phyloP scores from a whole-genome alignment of 208 protist genomes.

The Trypanosoma boissoni region DNA sequence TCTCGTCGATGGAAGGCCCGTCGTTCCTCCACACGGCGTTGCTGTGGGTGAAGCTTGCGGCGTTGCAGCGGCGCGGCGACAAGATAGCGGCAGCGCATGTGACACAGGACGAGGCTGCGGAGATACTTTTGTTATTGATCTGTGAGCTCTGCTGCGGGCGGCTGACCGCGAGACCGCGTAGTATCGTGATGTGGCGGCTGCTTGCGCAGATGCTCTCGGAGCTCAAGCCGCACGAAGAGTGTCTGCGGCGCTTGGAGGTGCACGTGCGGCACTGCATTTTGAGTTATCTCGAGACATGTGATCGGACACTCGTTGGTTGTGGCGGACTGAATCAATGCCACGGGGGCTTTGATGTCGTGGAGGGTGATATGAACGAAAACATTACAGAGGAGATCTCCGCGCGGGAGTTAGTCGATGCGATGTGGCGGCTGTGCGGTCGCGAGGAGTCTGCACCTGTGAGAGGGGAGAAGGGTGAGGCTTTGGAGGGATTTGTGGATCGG shows the following conservation, averaged over 20 bases:
- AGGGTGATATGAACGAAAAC: conserved; percentile 17
- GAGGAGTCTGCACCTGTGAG: background rate
- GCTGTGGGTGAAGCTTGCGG: conserved; percentile 17
- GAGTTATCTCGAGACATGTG: conserved; percentile 38
- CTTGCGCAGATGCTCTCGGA: conserved; percentile 24
- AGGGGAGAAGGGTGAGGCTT: background rate
- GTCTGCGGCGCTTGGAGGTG: conserved; percentile 12
- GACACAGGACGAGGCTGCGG: conserved; percentile 21
- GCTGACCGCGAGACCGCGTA: conserved; percentile 25
- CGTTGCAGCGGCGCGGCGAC: background rate
- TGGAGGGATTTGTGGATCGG: conserved; percentile 20
- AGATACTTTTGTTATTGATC: conserved; percentile 45
- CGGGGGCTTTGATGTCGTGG: conserved; percentile 7
- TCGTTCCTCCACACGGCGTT: conserved; percentile 16
- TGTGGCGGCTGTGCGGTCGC: conserved; percentile 10
- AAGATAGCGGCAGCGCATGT: background rate
- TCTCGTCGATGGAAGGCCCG: conserved; percentile 5
- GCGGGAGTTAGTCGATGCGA: background rate
- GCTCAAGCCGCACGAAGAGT: background rate
- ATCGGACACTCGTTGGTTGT: conserved; percentile 29
- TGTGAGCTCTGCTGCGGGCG: conserved; percentile 39
- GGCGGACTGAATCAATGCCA: conserved; percentile 19
- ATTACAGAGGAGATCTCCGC: background rate
- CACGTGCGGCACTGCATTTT: conserved; percentile 31
- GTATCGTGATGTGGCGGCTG: conserved; percentile 42